Conservation (phyloP, 805 yeast genomes). For the Myxozyma sirexii region DNA sequence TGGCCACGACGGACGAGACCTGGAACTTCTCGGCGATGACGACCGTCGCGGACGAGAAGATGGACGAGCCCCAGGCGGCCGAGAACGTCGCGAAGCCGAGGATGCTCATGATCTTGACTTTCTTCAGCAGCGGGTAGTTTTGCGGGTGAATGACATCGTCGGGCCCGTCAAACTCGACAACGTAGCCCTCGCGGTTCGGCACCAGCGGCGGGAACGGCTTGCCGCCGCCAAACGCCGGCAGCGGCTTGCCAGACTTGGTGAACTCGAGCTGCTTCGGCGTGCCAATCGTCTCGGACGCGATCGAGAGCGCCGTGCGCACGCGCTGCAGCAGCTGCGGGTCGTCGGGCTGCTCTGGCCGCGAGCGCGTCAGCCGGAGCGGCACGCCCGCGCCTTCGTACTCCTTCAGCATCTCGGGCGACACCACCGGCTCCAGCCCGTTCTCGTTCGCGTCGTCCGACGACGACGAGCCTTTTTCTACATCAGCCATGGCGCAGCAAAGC, state of each 20-base stretch:
- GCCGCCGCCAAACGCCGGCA: slow-evolving; percentile 67
- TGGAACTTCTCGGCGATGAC: slow-evolving; percentile 52
- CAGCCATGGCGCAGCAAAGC: background rate
- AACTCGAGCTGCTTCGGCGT: slow-evolving; percentile 2
- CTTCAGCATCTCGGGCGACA: slow-evolving; percentile 16
- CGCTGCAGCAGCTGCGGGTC: slow-evolving; percentile 21
- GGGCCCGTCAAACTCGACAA: slow-evolving; percentile 76
- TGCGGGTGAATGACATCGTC: slow-evolving; percentile 80
- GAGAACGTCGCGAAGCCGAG: slow-evolving; percentile 56
- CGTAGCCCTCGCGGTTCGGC: slow-evolving; percentile 57
- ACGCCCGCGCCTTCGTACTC: slow-evolving; percentile 22
- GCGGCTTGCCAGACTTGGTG: slow-evolving; percentile 14
- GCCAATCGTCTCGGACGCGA: slow-evolving; percentile 28
- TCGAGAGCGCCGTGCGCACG: slow-evolving; percentile 22
- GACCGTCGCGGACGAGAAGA: slow-evolving; percentile 65
- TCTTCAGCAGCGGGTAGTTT: slow-evolving; percentile 64
- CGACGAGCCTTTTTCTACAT: slow-evolving; percentile 15
- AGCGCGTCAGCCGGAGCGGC: slow-evolving; percentile 14
- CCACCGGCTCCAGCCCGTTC: slow-evolving; percentile 18
- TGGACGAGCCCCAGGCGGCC: slow-evolving; percentile 79
- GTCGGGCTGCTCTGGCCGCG: slow-evolving; percentile 7
- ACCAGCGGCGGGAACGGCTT: slow-evolving; percentile 64
- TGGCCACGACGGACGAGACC: slow-evolving; percentile 68
- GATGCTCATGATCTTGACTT: slow-evolving; percentile 49
- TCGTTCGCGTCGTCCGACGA: slow-evolving; percentile 1